Conservation (phyloP, 2,329 filamentous ascomycete genomes). For the Drechslerella dactyloides region DNA sequence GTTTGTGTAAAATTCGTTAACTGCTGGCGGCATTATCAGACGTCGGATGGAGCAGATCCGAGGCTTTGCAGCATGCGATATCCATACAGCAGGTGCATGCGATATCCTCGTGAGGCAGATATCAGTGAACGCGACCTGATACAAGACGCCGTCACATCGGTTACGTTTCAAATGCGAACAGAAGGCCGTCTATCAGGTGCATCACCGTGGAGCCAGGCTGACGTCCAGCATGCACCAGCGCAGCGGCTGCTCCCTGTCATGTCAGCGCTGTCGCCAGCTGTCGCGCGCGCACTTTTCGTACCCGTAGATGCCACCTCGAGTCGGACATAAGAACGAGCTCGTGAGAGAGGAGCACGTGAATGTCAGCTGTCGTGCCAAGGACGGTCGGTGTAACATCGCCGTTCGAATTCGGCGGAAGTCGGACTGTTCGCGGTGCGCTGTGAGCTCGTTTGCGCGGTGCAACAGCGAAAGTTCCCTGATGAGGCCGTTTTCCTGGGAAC, state of each 20-base stretch:
- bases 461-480: not conserved
- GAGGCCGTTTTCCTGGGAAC: not conserved
- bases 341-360: not conserved
- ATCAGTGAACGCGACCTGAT: constrained; percentile 10
- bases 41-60: too few species aligned
- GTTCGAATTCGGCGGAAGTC: not conserved
- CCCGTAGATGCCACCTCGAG: not conserved
- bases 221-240: too few species aligned
- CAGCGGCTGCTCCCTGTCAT: not conserved
- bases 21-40: too few species aligned
- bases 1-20: too few species aligned
- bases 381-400: not conserved
- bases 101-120: not conserved
- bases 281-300: not conserved
- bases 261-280: not conserved
- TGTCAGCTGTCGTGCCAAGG: not conserved
- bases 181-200: constrained; percentile 12
- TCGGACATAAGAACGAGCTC: not conserved
- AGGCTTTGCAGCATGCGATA: not conserved
- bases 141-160: constrained; percentile 8
- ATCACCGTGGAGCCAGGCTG: not conserved
- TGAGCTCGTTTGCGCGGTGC: not conserved
- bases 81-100: not conserved
- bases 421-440: not conserved
- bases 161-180: constrained; percentile 33